Conservation (phyloP, 208 protist species). For the Trypanosoma melophagium region DNA sequence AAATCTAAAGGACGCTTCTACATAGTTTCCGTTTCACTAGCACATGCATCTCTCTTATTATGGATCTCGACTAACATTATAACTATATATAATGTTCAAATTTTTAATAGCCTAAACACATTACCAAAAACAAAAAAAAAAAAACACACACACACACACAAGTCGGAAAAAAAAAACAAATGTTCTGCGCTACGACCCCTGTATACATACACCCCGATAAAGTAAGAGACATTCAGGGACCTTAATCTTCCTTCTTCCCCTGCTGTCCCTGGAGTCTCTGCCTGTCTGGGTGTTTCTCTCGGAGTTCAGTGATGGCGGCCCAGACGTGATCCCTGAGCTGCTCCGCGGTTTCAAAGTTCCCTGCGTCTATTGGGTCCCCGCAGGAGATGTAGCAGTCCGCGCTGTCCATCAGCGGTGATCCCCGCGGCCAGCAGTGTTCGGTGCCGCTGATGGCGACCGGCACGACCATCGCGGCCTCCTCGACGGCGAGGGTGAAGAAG, state of each 20-base stretch:
- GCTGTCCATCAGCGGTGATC: slow-evolving; percentile 49
- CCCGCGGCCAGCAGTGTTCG: slow-evolving; percentile 68
- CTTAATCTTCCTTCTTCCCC: background rate
- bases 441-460: slow-evolving; percentile 80
- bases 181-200: too few species aligned
- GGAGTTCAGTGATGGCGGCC: slow-evolving; percentile 60
- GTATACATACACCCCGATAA: too few species aligned
- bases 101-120: too few species aligned
- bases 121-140: too few species aligned
- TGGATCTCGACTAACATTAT: too few species aligned
- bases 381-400: slow-evolving; percentile 70
- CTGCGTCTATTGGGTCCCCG: slow-evolving; percentile 66
- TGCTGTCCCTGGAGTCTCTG: slow-evolving; percentile 24
- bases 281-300: slow-evolving; percentile 74
- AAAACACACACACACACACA: too few species aligned
- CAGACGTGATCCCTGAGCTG: slow-evolving; percentile 62
- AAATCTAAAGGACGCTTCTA: too few species aligned
- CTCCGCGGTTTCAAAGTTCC: slow-evolving; percentile 62
- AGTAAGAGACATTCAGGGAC: too few species aligned
- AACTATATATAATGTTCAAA: too few species aligned
- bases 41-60: too few species aligned
- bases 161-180: too few species aligned
- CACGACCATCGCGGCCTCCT: slow-evolving; percentile 78
- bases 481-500: slow-evolving; percentile 77
- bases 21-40: too few species aligned